These are phyloP conservation scores for Cytidiella melzeri DNA, from an alignment of 768 basidiomycete species.

Conservation along the genomic window DNA sequence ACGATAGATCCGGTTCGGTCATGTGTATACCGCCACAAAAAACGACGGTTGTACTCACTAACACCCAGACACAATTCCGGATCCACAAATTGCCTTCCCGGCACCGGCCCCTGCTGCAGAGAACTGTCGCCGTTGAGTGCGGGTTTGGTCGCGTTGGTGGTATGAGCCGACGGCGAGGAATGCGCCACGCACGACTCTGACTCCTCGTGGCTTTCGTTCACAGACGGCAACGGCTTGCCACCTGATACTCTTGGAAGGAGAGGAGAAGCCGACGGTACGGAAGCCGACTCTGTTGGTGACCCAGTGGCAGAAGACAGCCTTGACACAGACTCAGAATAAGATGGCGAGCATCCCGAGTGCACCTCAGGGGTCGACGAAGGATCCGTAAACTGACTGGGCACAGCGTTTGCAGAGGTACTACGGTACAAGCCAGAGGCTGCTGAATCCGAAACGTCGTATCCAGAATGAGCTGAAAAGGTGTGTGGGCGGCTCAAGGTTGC, in stretches of 20 bases:
- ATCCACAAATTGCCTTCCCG: slow-evolving; percentile 18
- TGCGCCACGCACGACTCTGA: no score
- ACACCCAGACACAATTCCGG: slow-evolving; percentile 26
- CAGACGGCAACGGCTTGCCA: background rate
- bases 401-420: slow-evolving; percentile 7
- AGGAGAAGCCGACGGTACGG: background rate
- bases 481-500: background rate
- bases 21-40: slow-evolving; percentile 3
- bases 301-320: background rate
- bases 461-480: background rate
- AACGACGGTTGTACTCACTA: slow-evolving; percentile 45
- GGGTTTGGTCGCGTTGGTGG: no score
- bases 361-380: background rate
- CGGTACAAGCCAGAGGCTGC: background rate
- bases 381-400: background rate
- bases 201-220: background rate
- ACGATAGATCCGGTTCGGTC: slow-evolving; percentile 1
- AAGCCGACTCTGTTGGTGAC: background rate
- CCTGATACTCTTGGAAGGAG: background rate
- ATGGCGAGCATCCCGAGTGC: slow-evolving; percentile 8
- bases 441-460: background rate
- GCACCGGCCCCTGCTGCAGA: background rate
- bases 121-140: background rate
- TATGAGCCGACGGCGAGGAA: no score
- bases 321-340: slow-evolving; percentile 2